phyloP scores from a whole-genome alignment of 2,329 filamentous ascomycete genomes.

The Neonectria punicea region DNA sequence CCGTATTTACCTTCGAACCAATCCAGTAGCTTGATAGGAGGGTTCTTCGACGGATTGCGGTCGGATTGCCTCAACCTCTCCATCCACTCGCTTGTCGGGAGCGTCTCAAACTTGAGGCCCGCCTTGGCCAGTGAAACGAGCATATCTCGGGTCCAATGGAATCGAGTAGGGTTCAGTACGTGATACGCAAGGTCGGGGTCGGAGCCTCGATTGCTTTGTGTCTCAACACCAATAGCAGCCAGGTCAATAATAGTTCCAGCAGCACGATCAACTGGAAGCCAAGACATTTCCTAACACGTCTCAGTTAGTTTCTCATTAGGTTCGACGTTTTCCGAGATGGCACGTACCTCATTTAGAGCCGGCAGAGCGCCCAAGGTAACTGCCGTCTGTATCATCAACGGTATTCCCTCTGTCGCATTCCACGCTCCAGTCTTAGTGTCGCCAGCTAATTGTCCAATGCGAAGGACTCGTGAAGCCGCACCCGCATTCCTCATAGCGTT shows the following conservation, averaged over 20 bases:
- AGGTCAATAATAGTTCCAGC: conserved; percentile 33
- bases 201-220: background rate
- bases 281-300: conserved; percentile 31
- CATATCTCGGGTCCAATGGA: conserved; percentile 62
- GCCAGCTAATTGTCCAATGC: conserved; percentile 62
- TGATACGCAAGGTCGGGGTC: conserved; percentile 35
- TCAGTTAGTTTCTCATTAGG: background rate
- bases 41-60: conserved; percentile 57
- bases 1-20: conserved; percentile 56
- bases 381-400: conserved; percentile 62
- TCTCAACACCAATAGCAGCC: conserved; percentile 3
- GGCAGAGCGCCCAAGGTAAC: conserved; percentile 59
- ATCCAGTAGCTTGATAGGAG: conserved; percentile 62
- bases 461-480: conserved; percentile 48
- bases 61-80: conserved; percentile 54
- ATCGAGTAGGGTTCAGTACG: conserved; percentile 39
- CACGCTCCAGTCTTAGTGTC: conserved; percentile 59
- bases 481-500: conserved; percentile 45
- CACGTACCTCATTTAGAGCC: conserved; percentile 52
- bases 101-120: conserved; percentile 57
- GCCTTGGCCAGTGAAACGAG: conserved; percentile 58
- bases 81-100: conserved; percentile 57
- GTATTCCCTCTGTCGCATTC: conserved; percentile 63
- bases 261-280: conserved; percentile 34
- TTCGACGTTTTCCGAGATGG: fast-evolving